Evolutionary conservation across 2,329 filamentous ascomycete species (phyloP).

Genomic region (Aspergillus clavatus): DNA sequence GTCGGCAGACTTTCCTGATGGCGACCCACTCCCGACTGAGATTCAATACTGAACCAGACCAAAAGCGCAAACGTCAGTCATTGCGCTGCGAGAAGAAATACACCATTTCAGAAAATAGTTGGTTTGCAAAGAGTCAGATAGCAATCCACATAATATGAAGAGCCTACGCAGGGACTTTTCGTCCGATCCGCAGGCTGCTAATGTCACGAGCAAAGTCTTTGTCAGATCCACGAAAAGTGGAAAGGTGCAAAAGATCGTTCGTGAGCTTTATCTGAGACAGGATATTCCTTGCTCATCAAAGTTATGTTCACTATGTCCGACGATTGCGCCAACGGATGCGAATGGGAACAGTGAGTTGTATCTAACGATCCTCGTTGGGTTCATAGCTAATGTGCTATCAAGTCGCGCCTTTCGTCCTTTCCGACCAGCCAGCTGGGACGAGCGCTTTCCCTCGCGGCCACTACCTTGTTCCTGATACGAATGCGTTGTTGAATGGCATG

Average conservation of each 20-base stretch:
- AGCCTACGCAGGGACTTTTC: conserved; percentile 56
- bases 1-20: conserved; percentile 23
- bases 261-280: conserved; percentile 90
- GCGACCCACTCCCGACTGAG: conserved; percentile 11
- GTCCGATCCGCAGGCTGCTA: conserved; percentile 56
- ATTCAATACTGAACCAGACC: conserved; percentile 13
- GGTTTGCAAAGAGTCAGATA: conserved; percentile 10
- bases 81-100: conserved; percentile 19
- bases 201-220: conserved; percentile 92
- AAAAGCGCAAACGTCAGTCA: conserved; percentile 12
- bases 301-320: conserved; percentile 72
- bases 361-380: background rate
- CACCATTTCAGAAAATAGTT: conserved; percentile 1
- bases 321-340: conserved; percentile 72
- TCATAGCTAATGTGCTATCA: conserved; percentile 20
- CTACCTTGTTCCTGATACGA: conserved; percentile 93
- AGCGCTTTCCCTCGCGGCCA: conserved; percentile 79
- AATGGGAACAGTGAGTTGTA: conserved; percentile 60
- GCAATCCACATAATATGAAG: conserved; percentile 46
- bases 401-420: conserved; percentile 83
- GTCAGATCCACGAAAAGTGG: conserved; percentile 91
- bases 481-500: conserved; percentile 92
- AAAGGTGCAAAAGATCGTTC: conserved; percentile 97
- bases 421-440: conserved; percentile 79
- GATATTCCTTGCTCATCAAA: conserved; percentile 97